A percentile compares a stretch with the other conserved stretches of the same genome.
Conservation (phyloP, 1,284 basidiomycete species). For the Naganishia albida region DNA sequence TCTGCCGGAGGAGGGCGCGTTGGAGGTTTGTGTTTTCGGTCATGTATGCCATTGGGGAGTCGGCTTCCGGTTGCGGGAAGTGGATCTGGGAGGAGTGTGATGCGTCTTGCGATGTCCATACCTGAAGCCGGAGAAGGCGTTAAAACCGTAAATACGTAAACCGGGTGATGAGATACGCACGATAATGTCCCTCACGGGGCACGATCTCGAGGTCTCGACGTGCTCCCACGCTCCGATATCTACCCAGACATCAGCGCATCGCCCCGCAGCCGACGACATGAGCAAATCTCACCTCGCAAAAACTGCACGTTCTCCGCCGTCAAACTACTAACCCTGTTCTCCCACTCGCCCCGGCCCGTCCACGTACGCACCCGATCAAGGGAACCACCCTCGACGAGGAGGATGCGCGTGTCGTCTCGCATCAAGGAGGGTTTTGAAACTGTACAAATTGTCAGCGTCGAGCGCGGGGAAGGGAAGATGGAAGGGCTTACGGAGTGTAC, state of each 20-base stretch:
- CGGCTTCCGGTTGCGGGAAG: slow-evolving; percentile 41
- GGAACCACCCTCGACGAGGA: slow-evolving; percentile 77
- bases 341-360: slow-evolving; percentile 65
- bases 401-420: slow-evolving; percentile 61
- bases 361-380: slow-evolving; percentile 69
- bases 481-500: slow-evolving; percentile 71
- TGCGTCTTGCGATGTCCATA: slow-evolving; percentile 64
- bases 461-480: neutral
- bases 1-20: slow-evolving; percentile 66
- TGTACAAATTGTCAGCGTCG: slow-evolving; percentile 44
- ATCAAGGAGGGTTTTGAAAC: slow-evolving; percentile 60
- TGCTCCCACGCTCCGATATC: slow-evolving; percentile 80
- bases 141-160: too few species aligned
- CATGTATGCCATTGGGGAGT: slow-evolving; percentile 67
- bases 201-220: slow-evolving; percentile 70
- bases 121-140: too few species aligned
- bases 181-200: slow-evolving; percentile 80
- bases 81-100: slow-evolving; percentile 50
- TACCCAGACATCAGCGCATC: slow-evolving; percentile 46
- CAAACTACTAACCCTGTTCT: slow-evolving; percentile 86
- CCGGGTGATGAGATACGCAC: slow-evolving; percentile 59
- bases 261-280: neutral
- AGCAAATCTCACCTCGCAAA: slow-evolving; percentile 63
- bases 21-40: slow-evolving; percentile 91
- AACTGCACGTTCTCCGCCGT: slow-evolving; percentile 79